Percentiles rank a stretch among this genome's conserved stretches.
These are phyloP conservation scores for Astrothelium subdiscretum DNA, from an alignment of 495 filamentous ascomycete species.

Conservation along the genomic window DNA sequence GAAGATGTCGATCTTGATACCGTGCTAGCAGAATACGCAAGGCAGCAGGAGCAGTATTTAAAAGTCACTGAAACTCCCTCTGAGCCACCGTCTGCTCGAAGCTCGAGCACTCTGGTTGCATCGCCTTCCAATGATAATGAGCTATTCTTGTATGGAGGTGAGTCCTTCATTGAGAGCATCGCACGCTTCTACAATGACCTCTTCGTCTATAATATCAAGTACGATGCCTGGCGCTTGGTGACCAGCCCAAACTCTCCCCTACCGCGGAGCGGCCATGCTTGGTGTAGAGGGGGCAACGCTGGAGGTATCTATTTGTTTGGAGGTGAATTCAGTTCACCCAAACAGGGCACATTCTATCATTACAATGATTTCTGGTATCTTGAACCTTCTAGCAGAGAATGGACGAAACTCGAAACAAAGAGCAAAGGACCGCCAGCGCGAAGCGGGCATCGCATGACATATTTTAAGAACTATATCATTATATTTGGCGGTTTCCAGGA, in stretches of 20 bases:
- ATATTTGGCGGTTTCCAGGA: slow-evolving; percentile 87
- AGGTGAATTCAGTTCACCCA: slow-evolving; percentile 70
- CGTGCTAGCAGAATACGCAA: slow-evolving; percentile 84
- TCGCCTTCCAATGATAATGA: slow-evolving; percentile 79
- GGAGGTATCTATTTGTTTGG: slow-evolving; percentile 87
- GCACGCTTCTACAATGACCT: slow-evolving; percentile 60
- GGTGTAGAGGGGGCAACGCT: slow-evolving; percentile 75
- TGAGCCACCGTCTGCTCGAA: slow-evolving; percentile 66
- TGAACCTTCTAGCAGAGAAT: slow-evolving; percentile 70
- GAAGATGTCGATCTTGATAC: slow-evolving; percentile 92
- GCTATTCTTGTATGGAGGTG: slow-evolving; percentile 83
- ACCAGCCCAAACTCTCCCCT: slow-evolving; percentile 86
- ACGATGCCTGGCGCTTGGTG: slow-evolving; percentile 76
- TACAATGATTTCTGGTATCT: slow-evolving; percentile 98
- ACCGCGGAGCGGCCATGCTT: slow-evolving; percentile 83
- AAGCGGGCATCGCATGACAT: slow-evolving; percentile 90
- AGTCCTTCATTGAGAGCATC: slow-evolving; percentile 53
- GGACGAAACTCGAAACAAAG: slow-evolving; percentile 79
- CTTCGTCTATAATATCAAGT: slow-evolving; percentile 80
- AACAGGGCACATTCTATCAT: slow-evolving; percentile 97
- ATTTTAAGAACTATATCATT: slow-evolving; percentile 74
- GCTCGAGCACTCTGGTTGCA: slow-evolving; percentile 67
- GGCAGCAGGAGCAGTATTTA: slow-evolving; percentile 73
- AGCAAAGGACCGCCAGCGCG: slow-evolving; percentile 79
- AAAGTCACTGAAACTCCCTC: slow-evolving; percentile 77